Conservation (phyloP, 768 basidiomycete genomes). For the Termitomyces sp. region DNA sequence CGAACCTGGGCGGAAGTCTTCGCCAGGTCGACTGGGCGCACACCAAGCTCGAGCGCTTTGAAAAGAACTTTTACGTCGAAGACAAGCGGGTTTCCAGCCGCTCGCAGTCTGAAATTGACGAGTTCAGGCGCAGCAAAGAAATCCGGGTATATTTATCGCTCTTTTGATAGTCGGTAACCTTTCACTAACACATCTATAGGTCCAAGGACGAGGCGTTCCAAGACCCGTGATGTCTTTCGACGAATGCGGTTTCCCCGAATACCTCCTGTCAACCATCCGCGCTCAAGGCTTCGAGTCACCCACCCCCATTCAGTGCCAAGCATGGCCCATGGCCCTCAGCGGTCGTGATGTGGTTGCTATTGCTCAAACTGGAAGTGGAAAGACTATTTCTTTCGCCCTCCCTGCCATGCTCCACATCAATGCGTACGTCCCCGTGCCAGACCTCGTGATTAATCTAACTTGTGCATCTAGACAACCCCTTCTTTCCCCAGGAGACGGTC, state of each 20-base stretch:
- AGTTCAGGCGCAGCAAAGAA: slow-evolving; percentile 77
- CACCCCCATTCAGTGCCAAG: slow-evolving; percentile 96
- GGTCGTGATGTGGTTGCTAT: slow-evolving; percentile 95
- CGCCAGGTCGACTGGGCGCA: slow-evolving; percentile 80
- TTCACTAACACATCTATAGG: slow-evolving; percentile 33
- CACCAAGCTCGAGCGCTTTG: slow-evolving; percentile 75
- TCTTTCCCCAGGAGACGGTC: slow-evolving; percentile 90
- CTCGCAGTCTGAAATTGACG: slow-evolving; percentile 82
- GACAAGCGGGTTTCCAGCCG: slow-evolving; percentile 77
- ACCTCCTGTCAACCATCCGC: slow-evolving; percentile 88
- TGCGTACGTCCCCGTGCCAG: slow-evolving; percentile 54
- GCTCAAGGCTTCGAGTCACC: slow-evolving; percentile 90
- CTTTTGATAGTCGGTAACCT: not conserved
- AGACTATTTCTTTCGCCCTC: slow-evolving; percentile 97
- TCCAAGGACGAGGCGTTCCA: slow-evolving; percentile 85
- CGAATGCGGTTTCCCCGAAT: slow-evolving; percentile 94
- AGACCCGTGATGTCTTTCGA: slow-evolving; percentile 90
- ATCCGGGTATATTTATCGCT: slow-evolving; percentile 59
- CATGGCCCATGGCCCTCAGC: slow-evolving; percentile 98
- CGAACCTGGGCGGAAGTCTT: slow-evolving; percentile 75
- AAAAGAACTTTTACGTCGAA: slow-evolving; percentile 97
- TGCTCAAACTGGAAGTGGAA: slow-evolving; percentile 97
- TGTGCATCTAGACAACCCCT: slow-evolving; percentile 70
- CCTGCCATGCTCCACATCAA: slow-evolving; percentile 99
- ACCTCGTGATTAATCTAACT: slow-evolving; percentile 10